Evolutionary conservation across 2,329 filamentous ascomycete genomes (phyloP), one percentile per base, ranked within the genome.

Genomic region (Xylaria sp.): DNA sequence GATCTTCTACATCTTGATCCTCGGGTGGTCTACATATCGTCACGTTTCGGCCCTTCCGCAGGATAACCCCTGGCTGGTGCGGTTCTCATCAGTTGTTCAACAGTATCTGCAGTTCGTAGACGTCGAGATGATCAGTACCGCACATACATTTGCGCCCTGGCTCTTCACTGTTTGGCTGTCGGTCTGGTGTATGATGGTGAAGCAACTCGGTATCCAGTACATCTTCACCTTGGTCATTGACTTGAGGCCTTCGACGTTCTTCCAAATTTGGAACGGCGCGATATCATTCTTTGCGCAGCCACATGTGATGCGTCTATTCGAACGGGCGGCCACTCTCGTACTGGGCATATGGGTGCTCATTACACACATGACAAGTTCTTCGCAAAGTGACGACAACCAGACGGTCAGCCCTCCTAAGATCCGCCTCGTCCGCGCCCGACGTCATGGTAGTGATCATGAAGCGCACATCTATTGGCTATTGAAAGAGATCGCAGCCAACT

Each of bases 401-500:
- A 10, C 10, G 5, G 7, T 16, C 5, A 23, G 8, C 23, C 48
- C 47, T n/a, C 11, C 23, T 30, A 30, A 30, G 23, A 30, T 30
- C 23, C 23, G 23, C 23, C 23, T 30, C 23, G 23, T 30, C 23
- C 23, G 23, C 23, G 23, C 23, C 23, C 23, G 23, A 30, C 23
- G 35, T 49, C 3, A 13, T 3, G 44, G 42, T 11, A 48, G 42
- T 8, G 23, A 56, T 23, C 34, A 53, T n/a, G 37, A 54, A 37
- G 42, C 30, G 4, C 18, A 44, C 23, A 54, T 59, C 39, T 53
- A 52, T 42, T 42, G 50, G 49, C 13, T 42, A 6, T 4, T 37
- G 44, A 49, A 23, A 37, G 58, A 53, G 44, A 56, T 59, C 2
- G 30, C 23, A 6, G 8, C 30, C 8, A 59, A 59, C 48, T 55